Evolutionary conservation across 2,329 filamentous ascomycete genomes (phyloP).

Genomic region (Aspergillus caelatus): DNA sequence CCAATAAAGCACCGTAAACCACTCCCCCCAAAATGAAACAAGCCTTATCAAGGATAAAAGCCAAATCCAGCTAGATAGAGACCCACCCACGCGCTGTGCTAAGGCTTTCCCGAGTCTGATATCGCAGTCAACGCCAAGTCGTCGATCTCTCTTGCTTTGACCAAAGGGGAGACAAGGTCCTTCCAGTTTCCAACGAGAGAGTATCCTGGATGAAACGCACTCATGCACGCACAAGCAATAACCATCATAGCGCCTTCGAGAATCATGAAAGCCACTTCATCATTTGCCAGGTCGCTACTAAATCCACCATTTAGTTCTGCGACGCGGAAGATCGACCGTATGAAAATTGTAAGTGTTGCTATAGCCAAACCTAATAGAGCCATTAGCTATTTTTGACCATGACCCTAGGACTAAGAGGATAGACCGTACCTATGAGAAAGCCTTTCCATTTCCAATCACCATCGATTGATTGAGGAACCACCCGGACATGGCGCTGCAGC

Average conservation of each 20-base stretch:
- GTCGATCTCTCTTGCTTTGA: not conserved
- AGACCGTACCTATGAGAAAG: not conserved
- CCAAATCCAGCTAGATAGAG: not conserved
- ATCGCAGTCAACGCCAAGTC: not conserved
- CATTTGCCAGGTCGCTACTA: conserved; percentile 50
- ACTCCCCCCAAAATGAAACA: not conserved
- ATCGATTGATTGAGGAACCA: not conserved
- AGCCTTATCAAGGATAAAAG: not conserved
- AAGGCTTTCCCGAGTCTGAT: not conserved
- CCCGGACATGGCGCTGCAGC: not conserved
- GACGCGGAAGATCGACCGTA: conserved; percentile 54
- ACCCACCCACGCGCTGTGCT: not conserved
- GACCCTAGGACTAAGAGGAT: not conserved
- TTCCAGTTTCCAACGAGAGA: not conserved
- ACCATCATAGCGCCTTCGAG: conserved; percentile 59
- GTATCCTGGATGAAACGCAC: conserved; percentile 51
- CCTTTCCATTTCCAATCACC: not conserved
- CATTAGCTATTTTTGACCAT: not conserved
- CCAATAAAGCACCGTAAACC: not conserved
- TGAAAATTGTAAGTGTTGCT: conserved; percentile 50
- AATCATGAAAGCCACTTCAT: conserved; percentile 55
- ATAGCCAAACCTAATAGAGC: conserved; percentile 33
- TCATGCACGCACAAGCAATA: conserved; percentile 49
- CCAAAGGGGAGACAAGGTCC: not conserved
- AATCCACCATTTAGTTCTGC: conserved; percentile 55